phyloP scores from a whole-genome alignment of 2,329 filamentous ascomycete species.

The Pezizomycotina sp. region DNA sequence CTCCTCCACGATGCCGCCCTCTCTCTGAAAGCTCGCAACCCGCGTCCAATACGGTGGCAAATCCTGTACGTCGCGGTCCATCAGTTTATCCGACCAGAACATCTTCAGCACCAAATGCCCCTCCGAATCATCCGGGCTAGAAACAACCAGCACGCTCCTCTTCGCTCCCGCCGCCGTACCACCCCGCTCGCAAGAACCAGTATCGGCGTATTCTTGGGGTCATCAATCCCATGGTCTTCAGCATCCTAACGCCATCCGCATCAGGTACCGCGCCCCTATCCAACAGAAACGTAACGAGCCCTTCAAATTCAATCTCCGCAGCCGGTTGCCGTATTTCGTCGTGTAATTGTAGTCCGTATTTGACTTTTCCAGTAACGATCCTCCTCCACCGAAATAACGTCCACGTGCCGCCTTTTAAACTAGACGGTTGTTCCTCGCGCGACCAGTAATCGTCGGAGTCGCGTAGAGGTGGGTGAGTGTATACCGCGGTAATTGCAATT shows the following conservation, averaged over 20 bases:
- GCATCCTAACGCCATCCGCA: constrained; percentile 40
- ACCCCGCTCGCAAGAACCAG: too few relatives aligned
- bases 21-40: constrained; percentile 22
- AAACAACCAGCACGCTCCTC: constrained; percentile 38
- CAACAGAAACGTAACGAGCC: constrained; percentile 44
- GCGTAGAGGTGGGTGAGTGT: constrained; percentile 45
- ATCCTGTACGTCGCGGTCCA: constrained; percentile 35
- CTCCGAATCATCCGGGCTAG: constrained; percentile 43
- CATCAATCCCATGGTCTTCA: constrained; percentile 43
- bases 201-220: constrained; percentile 43
- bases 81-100: constrained; percentile 41
- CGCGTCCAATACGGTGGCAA: constrained; percentile 43
- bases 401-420: constrained; percentile 45
- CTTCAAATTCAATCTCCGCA: constrained; percentile 40
- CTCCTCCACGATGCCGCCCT: constrained; percentile 5
- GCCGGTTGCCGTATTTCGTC: constrained; percentile 35
- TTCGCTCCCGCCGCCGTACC: constrained; percentile 37
- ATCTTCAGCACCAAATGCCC: constrained; percentile 43
- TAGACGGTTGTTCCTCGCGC: constrained; percentile 36
- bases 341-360: constrained; percentile 34
- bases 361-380: constrained; percentile 45
- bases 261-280: constrained; percentile 48
- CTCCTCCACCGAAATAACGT: constrained; percentile 50
- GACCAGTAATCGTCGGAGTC: constrained; percentile 43
- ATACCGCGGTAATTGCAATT: constrained; percentile 48